phyloP scores from a whole-genome alignment of 139 green algal species.

The Eudorina sp. region DNA sequence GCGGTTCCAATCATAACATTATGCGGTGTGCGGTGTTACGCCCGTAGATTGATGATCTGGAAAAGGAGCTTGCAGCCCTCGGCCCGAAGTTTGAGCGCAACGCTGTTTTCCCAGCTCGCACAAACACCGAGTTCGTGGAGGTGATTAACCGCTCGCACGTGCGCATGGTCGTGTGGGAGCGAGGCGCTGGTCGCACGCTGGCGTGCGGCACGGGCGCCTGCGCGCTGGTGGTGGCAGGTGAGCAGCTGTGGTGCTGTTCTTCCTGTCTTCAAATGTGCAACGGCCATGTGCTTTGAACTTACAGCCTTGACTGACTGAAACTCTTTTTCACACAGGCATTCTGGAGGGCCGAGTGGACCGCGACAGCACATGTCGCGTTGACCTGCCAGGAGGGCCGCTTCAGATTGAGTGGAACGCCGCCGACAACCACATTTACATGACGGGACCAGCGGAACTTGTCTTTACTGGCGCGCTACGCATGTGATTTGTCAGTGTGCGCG shows the following conservation, averaged over 20 bases:
- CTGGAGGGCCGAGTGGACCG: constrained; percentile 91
- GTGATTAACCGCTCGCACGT: constrained; percentile 84
- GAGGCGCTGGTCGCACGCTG: constrained; percentile 95
- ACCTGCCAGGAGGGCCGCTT: constrained; percentile 96
- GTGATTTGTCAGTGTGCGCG: neutral
- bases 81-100: constrained; percentile 95
- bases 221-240: constrained; percentile 93
- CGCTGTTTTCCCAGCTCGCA: constrained; percentile 91
- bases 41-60: constrained; percentile 82
- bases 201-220: constrained; percentile 98
- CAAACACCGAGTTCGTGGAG: constrained; percentile 96
- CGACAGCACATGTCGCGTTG: constrained; percentile 78
- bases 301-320: too few species aligned
- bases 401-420: constrained; percentile 95
- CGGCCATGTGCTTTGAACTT: too few species aligned
- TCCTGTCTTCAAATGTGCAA: too few species aligned
- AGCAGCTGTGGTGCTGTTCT: neutral
- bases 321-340: constrained; percentile 71
- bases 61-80: constrained; percentile 70
- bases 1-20: too few species aligned
- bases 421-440: constrained; percentile 98
- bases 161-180: constrained; percentile 97
- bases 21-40: too few species aligned
- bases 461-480: constrained; percentile 76
- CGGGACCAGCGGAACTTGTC: constrained; percentile 91